Percentiles rank a stretch among this genome's conserved stretches.
phyloP scores from a whole-genome alignment of 163 green algal genomes.

The Coccomyxa subellipsoidea region DNA sequence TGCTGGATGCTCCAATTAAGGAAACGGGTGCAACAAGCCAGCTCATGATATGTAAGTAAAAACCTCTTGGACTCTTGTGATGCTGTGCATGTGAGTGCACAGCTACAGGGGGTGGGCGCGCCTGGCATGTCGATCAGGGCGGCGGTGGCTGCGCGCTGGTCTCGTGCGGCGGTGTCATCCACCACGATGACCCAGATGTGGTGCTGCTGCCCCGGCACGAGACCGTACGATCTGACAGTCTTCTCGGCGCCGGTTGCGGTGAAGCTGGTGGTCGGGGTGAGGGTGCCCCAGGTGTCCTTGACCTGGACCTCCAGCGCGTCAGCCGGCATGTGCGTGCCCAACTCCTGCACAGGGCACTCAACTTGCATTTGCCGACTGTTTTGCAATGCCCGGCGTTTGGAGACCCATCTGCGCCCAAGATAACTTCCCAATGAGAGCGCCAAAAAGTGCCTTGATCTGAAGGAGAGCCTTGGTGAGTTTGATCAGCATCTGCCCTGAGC shows the following conservation, averaged over 20 bases:
- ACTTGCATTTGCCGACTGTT: background rate
- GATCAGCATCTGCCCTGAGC: too few relatives aligned
- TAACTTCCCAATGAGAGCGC: too few relatives aligned
- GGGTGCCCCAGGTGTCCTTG: background rate
- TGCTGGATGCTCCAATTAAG: too few relatives aligned
- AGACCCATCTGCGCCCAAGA: background rate
- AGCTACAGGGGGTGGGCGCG: background rate
- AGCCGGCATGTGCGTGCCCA: background rate
- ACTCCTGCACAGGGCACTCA: background rate
- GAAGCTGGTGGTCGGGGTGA: background rate
- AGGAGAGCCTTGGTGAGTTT: too few relatives aligned
- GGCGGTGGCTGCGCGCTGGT: background rate
- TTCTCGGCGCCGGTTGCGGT: background rate
- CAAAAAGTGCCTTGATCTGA: too few relatives aligned
- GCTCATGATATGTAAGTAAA: too few relatives aligned
- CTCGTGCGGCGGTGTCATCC: background rate
- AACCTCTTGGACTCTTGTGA: too few relatives aligned
- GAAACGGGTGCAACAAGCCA: too few relatives aligned
- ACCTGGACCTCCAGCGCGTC: background rate
- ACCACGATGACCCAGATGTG: conserved; percentile 1
- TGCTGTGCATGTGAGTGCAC: background rate
- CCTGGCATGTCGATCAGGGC: background rate
- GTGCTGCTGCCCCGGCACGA: background rate
- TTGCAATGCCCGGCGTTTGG: background rate
- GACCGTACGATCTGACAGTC: background rate